These are phyloP conservation scores for Gliomastix tumulicola DNA, from an alignment of 2,329 filamentous ascomycete genomes.

Conservation along the genomic window DNA sequence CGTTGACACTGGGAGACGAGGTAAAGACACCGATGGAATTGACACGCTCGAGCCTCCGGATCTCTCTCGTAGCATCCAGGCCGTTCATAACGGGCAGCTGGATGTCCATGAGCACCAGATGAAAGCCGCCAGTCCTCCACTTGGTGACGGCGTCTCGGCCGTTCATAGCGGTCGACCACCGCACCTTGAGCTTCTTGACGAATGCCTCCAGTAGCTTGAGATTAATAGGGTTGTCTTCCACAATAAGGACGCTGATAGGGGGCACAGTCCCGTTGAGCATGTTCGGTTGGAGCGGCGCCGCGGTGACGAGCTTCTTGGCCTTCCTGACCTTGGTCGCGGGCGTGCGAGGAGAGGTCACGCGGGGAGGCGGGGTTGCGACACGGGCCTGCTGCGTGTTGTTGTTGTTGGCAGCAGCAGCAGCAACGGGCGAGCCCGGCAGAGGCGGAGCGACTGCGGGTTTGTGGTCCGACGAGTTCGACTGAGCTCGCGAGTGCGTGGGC, in stretches of 20 bases:
- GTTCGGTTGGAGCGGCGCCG: too few species aligned
- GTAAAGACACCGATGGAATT: conserved; percentile 92
- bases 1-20: conserved; percentile 54
- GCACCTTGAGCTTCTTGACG: conserved; percentile 89
- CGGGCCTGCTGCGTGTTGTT: conserved; percentile 35
- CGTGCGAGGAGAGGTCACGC: conserved; percentile 40
- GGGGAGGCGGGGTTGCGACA: conserved; percentile 45
- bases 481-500: conserved; percentile 46
- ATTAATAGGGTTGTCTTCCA: conserved; percentile 99
- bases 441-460: conserved; percentile 42
- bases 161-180: conserved; percentile 97
- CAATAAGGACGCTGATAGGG: conserved; percentile 94
- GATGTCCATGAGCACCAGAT: conserved; percentile 97
- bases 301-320: conserved; percentile 39
- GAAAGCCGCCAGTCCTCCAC: conserved; percentile 88
- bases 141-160: conserved; percentile 88
- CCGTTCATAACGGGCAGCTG: conserved; percentile 96
- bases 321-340: conserved; percentile 32
- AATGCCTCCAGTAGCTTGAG: conserved; percentile 88
- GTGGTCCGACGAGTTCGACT: conserved; percentile 52
- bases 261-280: conserved; percentile 78
- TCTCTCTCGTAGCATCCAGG: conserved; percentile 90
- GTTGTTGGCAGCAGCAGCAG: background rate
- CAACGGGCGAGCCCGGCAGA: conserved; percentile 42
- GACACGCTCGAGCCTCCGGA: conserved; percentile 77